Base-by-base conservation (phyloP, 495 filamentous ascomycete species). In the Xylaria acuta region DNA sequence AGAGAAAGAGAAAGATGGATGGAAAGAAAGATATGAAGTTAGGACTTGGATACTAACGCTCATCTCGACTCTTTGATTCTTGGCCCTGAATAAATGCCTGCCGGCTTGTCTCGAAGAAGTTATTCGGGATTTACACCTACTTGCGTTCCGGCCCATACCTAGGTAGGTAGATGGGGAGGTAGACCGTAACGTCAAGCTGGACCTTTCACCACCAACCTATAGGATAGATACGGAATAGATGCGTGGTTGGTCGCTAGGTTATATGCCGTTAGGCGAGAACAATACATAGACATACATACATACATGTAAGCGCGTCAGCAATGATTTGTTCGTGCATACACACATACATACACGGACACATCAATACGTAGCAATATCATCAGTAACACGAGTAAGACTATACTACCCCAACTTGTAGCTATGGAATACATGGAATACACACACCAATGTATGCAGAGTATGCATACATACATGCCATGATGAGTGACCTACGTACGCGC, bases 251-350 rank as follows among this genome's bases (percentile, higher is more conserved):
- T 49, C 65, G 47, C 45, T 67, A 54, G 49, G 49, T 51, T 32
- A 53, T 38, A 67, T 53, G 64, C 65, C 65, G 65, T 67, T 67
- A 67, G 65, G 49, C 65, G 65, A 67, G 43, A 51, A 27, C 49
- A 32, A 47, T 53, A 53, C 30, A 47, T 45, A 43, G 20, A 66
- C 45, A 51, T 38, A 36, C 41, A 63, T 43, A 25, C 59, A 45
- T 53, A 67, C 43, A 51, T 64, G 45, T 51, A 67, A 51, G 65
- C 65, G 32, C 34, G 65, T 67, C 65, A 67, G 65, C 65, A 67
- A 56, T 56, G 47, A 34, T 54, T 67, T 41, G 45, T 67, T 54
- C 49, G 18, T 53, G 32, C 45, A 53, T 38, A 53, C 45, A 36
- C 64, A 67, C 16, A 67, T 32, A 67, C 9, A 67, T 38, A 53